Base-by-base conservation (phyloP, 2,329 filamentous ascomycete species). In the Penicillium psychrosexuale region DNA sequence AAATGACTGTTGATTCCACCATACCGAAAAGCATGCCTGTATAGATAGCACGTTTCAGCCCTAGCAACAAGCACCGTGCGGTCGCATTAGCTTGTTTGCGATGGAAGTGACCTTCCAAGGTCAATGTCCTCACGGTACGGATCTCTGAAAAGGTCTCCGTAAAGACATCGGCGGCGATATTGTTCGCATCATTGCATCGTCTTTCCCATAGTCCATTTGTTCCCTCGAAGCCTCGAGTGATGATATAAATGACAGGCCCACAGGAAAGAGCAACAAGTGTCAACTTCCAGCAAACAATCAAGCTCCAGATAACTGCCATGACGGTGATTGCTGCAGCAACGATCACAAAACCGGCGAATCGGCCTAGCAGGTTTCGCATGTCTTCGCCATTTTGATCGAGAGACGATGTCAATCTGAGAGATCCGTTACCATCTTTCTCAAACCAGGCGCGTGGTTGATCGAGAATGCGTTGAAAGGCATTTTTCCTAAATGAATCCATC, bases 311-410 rank as follows among this genome's bases (percentile, higher is more conserved):
- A 7, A 94, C 65, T 0, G 90, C 85, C n/a, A 88, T 81, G 0
- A 75, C 53, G 17, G 89, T 79, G 80, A 96, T 92, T 48, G 84
- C 73, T 0, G 78, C 67, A 3, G 89, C 85, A 9, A 87, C 83
- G 13, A 92, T 78, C 0, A 88, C 72, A 50, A 88, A 84, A 1
- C 88, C 87, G 0, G 87, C 80, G 66, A 96, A 96, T 1, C 88
- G 83, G 2, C 89, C 88, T 0, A 96, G 80, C 0, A 97, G 76
- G 62, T 90, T 91, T 8, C 89, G 83, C 83, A 94, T 92, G 68
- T 96, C 91, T 69, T 97, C 91, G 0, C 88, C 89, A 64, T 90
- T 89, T 15, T 88, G 83, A 65, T 96, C 90, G 0, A 97, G 80
- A 42, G 82, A 87, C 57, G 90, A 85, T 0, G 81, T 84, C 39